A percentile compares a stretch with the other conserved stretches of the same genome.
These are phyloP conservation scores for Protostelium mycophagum DNA, from an alignment of 78 protist species.

Conservation along the genomic window DNA sequence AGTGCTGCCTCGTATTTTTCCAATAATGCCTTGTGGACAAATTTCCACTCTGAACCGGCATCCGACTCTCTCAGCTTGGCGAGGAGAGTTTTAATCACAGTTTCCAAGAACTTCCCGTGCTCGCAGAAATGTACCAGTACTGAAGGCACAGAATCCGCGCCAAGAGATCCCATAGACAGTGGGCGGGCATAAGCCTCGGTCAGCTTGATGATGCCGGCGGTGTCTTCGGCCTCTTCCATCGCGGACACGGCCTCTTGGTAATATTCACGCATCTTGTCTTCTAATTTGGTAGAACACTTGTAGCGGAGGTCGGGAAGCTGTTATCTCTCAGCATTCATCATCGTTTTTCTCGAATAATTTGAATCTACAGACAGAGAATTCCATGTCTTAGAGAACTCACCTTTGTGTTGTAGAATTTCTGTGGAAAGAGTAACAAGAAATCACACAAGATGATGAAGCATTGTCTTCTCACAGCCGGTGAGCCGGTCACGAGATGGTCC, in stretches of 20 bases:
- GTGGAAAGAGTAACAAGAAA: not conserved
- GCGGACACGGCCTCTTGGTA: not conserved
- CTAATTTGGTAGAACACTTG: not conserved
- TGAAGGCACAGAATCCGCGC: not conserved
- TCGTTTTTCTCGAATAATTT: too few species aligned
- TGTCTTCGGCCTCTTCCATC: not conserved
- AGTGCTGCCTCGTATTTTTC: not conserved
- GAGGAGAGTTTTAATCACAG: not conserved
- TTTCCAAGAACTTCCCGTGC: not conserved
- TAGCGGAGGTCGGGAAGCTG: not conserved
- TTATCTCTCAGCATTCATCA: too few species aligned
- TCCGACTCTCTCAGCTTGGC: not conserved
- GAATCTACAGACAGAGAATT: too few species aligned
- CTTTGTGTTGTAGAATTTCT: not conserved
- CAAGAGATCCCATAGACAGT: not conserved
- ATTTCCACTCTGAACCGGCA: not conserved
- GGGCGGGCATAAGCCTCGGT: not conserved
- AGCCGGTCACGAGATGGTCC: not conserved
- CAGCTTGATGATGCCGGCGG: not conserved
- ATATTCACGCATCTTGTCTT: not conserved
- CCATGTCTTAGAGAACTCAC: too few species aligned
- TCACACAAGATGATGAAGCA: not conserved
- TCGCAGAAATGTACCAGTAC: not conserved
- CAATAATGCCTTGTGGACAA: not conserved
- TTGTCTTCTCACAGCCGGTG: not conserved